A percentile compares a stretch with the other conserved stretches of the same genome.
Evolutionary conservation across 2,329 filamentous ascomycete species (phyloP).

Genomic region (Sporothrix variecibatus): DNA sequence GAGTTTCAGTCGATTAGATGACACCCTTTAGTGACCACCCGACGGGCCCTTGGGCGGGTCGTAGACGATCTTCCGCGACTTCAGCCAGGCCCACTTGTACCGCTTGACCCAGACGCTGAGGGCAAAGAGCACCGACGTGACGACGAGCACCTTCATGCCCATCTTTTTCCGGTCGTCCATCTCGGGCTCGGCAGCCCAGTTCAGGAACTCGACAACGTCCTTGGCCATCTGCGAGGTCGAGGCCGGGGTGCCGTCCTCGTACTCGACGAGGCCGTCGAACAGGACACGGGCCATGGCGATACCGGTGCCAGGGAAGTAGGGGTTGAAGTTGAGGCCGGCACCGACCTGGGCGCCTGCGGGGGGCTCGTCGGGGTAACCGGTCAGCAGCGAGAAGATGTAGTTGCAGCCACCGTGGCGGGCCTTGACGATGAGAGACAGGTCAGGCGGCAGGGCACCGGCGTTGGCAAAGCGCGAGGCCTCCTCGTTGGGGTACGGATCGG

Average conservation of each 20-base stretch:
- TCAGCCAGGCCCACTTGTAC: slow-evolving; percentile 98
- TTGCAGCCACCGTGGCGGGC: slow-evolving; percentile 95
- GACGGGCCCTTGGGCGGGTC: slow-evolving; percentile 66
- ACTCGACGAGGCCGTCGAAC: slow-evolving; percentile 96
- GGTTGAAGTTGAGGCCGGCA: slow-evolving; percentile 98
- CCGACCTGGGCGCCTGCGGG: slow-evolving; percentile 85
- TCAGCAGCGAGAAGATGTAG: slow-evolving; percentile 97
- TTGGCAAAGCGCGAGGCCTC: slow-evolving; percentile 97
- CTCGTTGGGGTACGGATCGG: slow-evolving; percentile 96
- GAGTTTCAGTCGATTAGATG: no score
- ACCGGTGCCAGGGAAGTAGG: slow-evolving; percentile 98
- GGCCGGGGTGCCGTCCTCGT: slow-evolving; percentile 93
- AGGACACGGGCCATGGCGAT: slow-evolving; percentile 99
- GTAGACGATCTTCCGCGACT: slow-evolving; percentile 92
- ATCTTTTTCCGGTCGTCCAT: slow-evolving; percentile 99
- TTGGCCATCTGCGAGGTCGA: slow-evolving; percentile 99
- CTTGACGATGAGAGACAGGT: slow-evolving; percentile 98
- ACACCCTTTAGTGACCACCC: slow-evolving; percentile 38
- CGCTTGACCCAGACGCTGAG: slow-evolving; percentile 97
- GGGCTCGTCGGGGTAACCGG: slow-evolving; percentile 94
- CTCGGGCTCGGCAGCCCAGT: slow-evolving; percentile 98
- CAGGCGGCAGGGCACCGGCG: slow-evolving; percentile 94
- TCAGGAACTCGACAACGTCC: slow-evolving; percentile 97
- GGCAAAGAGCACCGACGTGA: slow-evolving; percentile 76
- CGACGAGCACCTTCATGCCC: slow-evolving; percentile 92